These are phyloP conservation scores for Malassezia restricta DNA, from an alignment of 1,284 basidiomycete genomes.

Conservation along the genomic window DNA sequence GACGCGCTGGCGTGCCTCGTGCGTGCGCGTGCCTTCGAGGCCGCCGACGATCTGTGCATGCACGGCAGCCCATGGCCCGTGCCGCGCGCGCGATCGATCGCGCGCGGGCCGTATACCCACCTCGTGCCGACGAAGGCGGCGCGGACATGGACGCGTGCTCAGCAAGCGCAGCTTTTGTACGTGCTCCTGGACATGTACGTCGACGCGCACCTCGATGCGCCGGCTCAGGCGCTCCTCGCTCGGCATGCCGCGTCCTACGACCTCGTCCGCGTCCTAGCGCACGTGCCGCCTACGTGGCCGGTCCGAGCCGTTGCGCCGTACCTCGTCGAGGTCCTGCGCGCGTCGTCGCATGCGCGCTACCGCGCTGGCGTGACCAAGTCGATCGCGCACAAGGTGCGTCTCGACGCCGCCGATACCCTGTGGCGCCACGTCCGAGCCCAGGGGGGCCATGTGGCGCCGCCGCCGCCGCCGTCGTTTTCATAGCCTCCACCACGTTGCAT, in stretches of 20 bases:
- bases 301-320: conserved; percentile 28
- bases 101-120: too few species aligned
- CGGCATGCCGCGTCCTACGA: not conserved
- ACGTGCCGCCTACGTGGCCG: conserved; percentile 30
- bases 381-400: conserved; percentile 23
- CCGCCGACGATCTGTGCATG: too few species aligned
- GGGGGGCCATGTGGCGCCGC: conserved; percentile 14
- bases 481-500: too few species aligned
- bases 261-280: conserved; percentile 22
- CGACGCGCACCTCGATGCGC: too few species aligned
- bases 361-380: conserved; percentile 23
- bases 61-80: too few species aligned
- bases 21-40: not conserved
- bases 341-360: conserved; percentile 21
- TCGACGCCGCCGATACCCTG: conserved; percentile 24
- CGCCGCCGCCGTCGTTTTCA: too few species aligned
- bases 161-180: too few species aligned
- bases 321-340: conserved; percentile 23
- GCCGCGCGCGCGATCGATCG: too few species aligned
- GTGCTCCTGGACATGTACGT: too few species aligned
- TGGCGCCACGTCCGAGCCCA: conserved; percentile 26
- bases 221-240: too few species aligned
- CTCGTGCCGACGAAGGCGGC: too few species aligned
- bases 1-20: conserved; percentile 30
- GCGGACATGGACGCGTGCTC: too few species aligned